Evolutionary conservation across 495 filamentous ascomycete species (phyloP).

Genomic region (Talaromyces proteolyticus): DNA sequence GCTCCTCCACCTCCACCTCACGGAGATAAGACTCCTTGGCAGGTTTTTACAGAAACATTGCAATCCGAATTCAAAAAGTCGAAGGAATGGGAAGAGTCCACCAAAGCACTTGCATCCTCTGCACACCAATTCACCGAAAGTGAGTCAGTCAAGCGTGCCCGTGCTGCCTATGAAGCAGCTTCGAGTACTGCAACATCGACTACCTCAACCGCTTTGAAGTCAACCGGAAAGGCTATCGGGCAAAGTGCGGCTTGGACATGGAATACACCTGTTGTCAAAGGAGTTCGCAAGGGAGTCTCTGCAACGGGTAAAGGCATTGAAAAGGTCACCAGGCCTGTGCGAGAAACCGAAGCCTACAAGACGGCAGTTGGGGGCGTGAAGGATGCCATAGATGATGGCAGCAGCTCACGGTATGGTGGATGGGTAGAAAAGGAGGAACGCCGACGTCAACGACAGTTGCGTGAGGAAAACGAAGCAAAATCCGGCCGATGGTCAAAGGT

Average conservation of each 20-base stretch:
- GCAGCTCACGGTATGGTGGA: slow-evolving; percentile 90
- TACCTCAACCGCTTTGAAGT: slow-evolving; percentile 73
- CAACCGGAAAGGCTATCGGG: slow-evolving; percentile 78
- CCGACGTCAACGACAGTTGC: slow-evolving; percentile 62
- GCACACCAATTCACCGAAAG: slow-evolving; percentile 92
- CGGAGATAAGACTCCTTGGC: slow-evolving; percentile 96
- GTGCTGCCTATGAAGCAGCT: slow-evolving; percentile 77
- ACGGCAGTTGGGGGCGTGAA: slow-evolving; percentile 67
- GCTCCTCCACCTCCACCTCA: slow-evolving; percentile 85
- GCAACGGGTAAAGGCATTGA: slow-evolving; percentile 82
- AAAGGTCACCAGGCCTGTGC: slow-evolving; percentile 86
- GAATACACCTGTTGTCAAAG: slow-evolving; percentile 90
- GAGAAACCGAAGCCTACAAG: slow-evolving; percentile 90
- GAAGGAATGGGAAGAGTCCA: slow-evolving; percentile 98
- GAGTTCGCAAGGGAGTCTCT: slow-evolving; percentile 79
- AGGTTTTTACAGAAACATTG: slow-evolving; percentile 96
- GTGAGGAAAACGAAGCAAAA: slow-evolving; percentile 61
- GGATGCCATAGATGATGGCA: slow-evolving; percentile 93
- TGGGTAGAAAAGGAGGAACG: slow-evolving; percentile 96
- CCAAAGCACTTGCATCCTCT: slow-evolving; percentile 82
- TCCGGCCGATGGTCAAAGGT: slow-evolving; percentile 31
- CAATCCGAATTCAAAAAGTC: slow-evolving; percentile 90
- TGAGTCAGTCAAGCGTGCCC: slow-evolving; percentile 80
- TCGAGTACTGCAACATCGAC: slow-evolving; percentile 68
- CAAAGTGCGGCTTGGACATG: slow-evolving; percentile 93